phyloP scores from a whole-genome alignment of 495 filamentous ascomycete species.

The Cudoniella acicularis region DNA sequence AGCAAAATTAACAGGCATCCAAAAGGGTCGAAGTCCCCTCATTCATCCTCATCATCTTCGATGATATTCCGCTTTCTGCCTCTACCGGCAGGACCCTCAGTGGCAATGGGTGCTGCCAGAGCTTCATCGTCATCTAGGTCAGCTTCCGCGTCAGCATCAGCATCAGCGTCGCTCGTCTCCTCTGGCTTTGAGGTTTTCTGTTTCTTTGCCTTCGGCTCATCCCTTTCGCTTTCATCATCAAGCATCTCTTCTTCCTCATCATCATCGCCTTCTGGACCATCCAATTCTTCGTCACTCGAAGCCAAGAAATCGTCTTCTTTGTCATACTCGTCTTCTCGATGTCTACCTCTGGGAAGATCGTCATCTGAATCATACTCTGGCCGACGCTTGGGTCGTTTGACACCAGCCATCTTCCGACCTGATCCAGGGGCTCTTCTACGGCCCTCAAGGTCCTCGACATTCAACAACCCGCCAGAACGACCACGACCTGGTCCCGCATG shows the following conservation, averaged over 20 bases:
- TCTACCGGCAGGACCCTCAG: conserved; percentile 31
- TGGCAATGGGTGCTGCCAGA: conserved; percentile 27
- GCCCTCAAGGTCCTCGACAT: conserved; percentile 71
- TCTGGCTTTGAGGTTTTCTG: conserved; percentile 46
- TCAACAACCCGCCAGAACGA: conserved; percentile 59
- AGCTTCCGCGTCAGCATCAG: conserved; percentile 39
- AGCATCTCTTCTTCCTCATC: conserved; percentile 47
- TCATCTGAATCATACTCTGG: conserved; percentile 60
- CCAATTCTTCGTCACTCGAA: conserved; percentile 67
- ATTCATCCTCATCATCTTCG: conserved; percentile 42
- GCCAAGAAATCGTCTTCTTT: conserved; percentile 77
- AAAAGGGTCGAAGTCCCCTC: too few species aligned
- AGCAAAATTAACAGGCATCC: too few species aligned
- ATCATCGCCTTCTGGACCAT: conserved; percentile 56
- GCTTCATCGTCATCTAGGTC: conserved; percentile 38
- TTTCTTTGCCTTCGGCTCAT: conserved; percentile 43
- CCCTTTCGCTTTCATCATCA: conserved; percentile 25
- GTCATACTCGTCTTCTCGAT: conserved; percentile 78
- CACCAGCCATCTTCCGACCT: conserved; percentile 40
- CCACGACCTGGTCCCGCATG: conserved; percentile 53
- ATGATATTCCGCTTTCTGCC: conserved; percentile 33
- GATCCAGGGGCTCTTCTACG: conserved; percentile 37
- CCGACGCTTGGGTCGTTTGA: conserved; percentile 15
- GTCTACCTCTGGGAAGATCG: conserved; percentile 56
- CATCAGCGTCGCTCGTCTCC: conserved; percentile 36